Conservation (phyloP, 2,329 filamentous ascomycete genomes). For the Monosporascus sp. region DNA sequence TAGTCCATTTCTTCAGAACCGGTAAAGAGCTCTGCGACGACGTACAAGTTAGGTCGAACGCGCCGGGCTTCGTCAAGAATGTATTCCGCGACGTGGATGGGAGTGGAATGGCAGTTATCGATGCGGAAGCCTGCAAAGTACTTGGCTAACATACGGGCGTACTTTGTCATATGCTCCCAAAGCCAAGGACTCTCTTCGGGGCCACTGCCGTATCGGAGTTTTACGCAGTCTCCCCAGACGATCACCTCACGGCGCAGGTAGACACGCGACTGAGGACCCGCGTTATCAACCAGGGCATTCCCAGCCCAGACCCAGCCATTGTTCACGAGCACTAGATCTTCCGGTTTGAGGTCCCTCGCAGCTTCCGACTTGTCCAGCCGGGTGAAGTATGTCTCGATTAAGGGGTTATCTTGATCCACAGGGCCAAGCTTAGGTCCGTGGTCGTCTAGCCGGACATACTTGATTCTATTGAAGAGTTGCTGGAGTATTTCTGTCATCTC, state of each 20-base stretch:
- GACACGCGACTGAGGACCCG: conserved; percentile 81
- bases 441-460: conserved; percentile 89
- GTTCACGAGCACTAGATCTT: conserved; percentile 79
- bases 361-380: conserved; percentile 72
- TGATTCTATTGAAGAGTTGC: conserved; percentile 89
- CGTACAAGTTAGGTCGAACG: conserved; percentile 80
- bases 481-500: conserved; percentile 81
- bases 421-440: conserved; percentile 82
- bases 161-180: conserved; percentile 94
- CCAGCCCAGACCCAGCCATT: conserved; percentile 99
- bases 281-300: conserved; percentile 89
- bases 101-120: conserved; percentile 97
- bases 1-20: conserved; percentile 96
- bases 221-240: conserved; percentile 97
- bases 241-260: conserved; percentile 96
- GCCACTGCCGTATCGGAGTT: conserved; percentile 79
- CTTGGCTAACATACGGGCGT: conserved; percentile 86
- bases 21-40: conserved; percentile 92
- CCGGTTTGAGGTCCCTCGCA: conserved; percentile 69
- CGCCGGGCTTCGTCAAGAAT: conserved; percentile 89
- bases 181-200: conserved; percentile 86
- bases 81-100: conserved; percentile 88
- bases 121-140: conserved; percentile 95
- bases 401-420: conserved; percentile 68
- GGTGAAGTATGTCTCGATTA: conserved; percentile 95